Conservation (phyloP, 345 rosid genomes). For the Boechera stricta region DNA sequence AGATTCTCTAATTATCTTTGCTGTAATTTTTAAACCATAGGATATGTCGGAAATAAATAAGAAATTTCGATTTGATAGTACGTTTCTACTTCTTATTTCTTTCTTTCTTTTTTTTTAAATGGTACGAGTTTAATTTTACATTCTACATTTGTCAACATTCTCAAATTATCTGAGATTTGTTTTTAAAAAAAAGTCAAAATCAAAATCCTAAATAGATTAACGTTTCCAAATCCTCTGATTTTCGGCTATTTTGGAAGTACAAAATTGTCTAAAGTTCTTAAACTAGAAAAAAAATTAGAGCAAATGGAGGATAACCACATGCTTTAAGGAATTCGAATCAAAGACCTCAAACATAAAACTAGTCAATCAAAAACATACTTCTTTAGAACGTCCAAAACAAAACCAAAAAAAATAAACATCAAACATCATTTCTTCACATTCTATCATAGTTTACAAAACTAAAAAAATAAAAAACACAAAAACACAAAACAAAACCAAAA, state of each 20-base stretch:
- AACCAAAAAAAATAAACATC: neutral
- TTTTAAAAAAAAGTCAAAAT: neutral
- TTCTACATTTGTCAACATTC: constrained; percentile 5
- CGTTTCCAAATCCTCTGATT: constrained; percentile 1
- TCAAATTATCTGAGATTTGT: neutral
- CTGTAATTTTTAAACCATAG: too few relatives aligned
- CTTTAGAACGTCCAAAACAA: constrained; percentile 26
- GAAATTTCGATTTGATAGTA: too few relatives aligned
- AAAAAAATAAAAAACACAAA: neutral
- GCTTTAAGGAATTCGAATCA: neutral
- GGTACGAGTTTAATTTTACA: neutral
- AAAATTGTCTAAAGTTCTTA: constrained; percentile 4
- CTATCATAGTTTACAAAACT: constrained; percentile 8
- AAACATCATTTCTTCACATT: constrained; percentile 30
- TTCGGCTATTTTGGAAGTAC: neutral
- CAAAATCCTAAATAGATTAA: constrained; percentile 8
- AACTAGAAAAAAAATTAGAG: neutral
- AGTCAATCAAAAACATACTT: constrained; percentile 25
- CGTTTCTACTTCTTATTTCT: neutral
- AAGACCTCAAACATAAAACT: constrained; percentile 40
- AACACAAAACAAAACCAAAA: neutral
- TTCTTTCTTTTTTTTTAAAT: neutral
- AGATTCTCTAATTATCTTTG: too few relatives aligned
- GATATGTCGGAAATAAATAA: too few relatives aligned
- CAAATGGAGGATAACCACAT: constrained; percentile 22